phyloP scores from a whole-genome alignment of 2,329 filamentous ascomycete species.

The Leptographium wingfieldii region DNA sequence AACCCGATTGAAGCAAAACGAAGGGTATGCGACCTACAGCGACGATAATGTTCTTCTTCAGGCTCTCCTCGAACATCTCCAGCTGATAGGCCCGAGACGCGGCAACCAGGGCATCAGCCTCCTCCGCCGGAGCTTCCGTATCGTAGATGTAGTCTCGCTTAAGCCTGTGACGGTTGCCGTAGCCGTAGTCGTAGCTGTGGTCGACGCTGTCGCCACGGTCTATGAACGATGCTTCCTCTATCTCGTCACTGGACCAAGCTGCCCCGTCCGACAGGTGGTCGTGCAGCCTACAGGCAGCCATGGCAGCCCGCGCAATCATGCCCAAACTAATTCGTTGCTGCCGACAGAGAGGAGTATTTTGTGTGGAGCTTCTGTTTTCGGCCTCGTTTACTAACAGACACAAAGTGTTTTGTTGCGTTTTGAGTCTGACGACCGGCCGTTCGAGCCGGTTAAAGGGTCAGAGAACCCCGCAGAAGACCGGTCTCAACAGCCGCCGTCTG shows the following conservation, averaged over 20 bases:
- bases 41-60: slow-evolving; percentile 58
- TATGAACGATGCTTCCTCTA: not conserved
- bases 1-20: not conserved
- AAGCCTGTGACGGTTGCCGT: not conserved
- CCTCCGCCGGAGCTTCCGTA: not conserved
- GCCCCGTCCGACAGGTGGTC: not conserved
- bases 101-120: not conserved
- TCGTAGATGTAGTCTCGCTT: not conserved
- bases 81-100: slow-evolving; percentile 49
- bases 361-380: no score
- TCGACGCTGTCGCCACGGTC: not conserved
- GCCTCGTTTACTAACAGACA: no score
- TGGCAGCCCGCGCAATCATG: not conserved
- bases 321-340: no score
- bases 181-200: not conserved
- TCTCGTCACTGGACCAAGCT: not conserved
- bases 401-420: no score
- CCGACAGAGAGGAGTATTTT: no score
- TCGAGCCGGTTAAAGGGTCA: no score
- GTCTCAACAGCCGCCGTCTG: no score
- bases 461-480: no score
- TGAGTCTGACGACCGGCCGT: no score
- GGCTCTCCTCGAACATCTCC: slow-evolving; percentile 62
- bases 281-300: not conserved
- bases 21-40: slow-evolving; percentile 34